These are phyloP conservation scores for Pseudomassariella vexata DNA, from an alignment of 2,329 filamentous ascomycete genomes.

Conservation along the genomic window DNA sequence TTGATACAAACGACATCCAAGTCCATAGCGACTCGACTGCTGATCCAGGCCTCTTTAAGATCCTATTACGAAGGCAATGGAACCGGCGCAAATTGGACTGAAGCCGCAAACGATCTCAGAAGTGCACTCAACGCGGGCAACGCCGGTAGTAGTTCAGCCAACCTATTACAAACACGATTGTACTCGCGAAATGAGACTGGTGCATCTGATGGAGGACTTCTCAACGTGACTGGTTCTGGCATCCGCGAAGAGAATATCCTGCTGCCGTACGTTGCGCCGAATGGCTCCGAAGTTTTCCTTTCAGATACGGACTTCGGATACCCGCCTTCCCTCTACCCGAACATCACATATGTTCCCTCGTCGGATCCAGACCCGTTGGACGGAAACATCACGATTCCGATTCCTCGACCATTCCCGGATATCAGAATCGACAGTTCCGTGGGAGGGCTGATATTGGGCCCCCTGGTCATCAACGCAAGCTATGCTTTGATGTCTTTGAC, in stretches of 20 bases:
- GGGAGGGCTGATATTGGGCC: slow-evolving; percentile 66
- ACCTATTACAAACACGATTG: slow-evolving; percentile 65
- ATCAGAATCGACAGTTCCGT: slow-evolving; percentile 43
- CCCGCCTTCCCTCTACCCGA: slow-evolving; percentile 69
- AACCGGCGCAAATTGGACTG: slow-evolving; percentile 52
- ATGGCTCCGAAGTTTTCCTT: slow-evolving; percentile 55
- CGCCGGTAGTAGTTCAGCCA: slow-evolving; percentile 33
- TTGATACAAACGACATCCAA: slow-evolving; percentile 71
- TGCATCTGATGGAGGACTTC: slow-evolving; percentile 39
- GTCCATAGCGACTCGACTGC: slow-evolving; percentile 62
- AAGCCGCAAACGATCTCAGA: slow-evolving; percentile 58
- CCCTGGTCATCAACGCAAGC: slow-evolving; percentile 64
- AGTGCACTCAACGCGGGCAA: slow-evolving; percentile 62
- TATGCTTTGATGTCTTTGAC: slow-evolving; percentile 78
- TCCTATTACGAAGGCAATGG: slow-evolving; percentile 51
- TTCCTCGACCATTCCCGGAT: slow-evolving; percentile 43
- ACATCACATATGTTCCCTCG: slow-evolving; percentile 59
- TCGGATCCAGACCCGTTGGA: slow-evolving; percentile 32
- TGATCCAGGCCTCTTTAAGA: slow-evolving; percentile 49
- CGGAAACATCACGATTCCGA: slow-evolving; percentile 33
- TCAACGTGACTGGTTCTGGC: slow-evolving; percentile 62
- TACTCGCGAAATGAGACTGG: slow-evolving; percentile 65
- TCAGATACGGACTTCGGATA: slow-evolving; percentile 62
- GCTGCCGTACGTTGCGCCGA: slow-evolving; percentile 54
- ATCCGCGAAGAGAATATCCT: no score